phyloP scores from a whole-genome alignment of 2,329 filamentous ascomycete genomes.

The Fusarium agapanthi region DNA sequence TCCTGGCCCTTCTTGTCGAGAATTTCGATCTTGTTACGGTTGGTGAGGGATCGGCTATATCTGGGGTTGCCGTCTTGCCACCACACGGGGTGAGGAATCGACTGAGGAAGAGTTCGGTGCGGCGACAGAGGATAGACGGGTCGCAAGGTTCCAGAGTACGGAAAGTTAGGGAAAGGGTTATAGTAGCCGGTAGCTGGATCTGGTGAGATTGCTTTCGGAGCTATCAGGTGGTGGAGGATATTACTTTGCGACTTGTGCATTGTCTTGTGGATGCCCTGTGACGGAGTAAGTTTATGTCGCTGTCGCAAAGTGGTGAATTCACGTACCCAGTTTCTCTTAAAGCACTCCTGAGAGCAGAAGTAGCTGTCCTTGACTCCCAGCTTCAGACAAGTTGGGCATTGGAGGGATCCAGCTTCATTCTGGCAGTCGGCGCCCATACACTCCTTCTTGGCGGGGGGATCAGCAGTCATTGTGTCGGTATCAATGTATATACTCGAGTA shows the following conservation, averaged over 20 bases:
- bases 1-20: conserved; percentile 83
- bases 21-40: conserved; percentile 83
- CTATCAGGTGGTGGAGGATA: conserved; percentile 76
- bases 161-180: conserved; percentile 91
- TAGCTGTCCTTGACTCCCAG: conserved; percentile 86
- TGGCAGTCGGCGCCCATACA: conserved; percentile 86
- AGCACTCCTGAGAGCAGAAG: conserved; percentile 98
- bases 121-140: conserved; percentile 87
- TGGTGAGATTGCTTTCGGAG: conserved; percentile 87
- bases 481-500: not conserved
- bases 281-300: conserved; percentile 21
- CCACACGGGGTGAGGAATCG: conserved; percentile 88
- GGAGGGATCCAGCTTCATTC: conserved; percentile 84
- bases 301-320: conserved; percentile 14
- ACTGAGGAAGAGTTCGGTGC: conserved; percentile 76
- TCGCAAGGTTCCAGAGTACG: conserved; percentile 81
- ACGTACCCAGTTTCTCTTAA: conserved; percentile 97
- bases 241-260: conserved; percentile 76
- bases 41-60: conserved; percentile 67
- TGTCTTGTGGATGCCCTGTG: conserved; percentile 79
- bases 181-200: conserved; percentile 88
- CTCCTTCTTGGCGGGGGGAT: conserved; percentile 67
- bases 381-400: conserved; percentile 96
- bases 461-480: conserved; percentile 55
- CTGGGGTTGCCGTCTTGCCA: conserved; percentile 81